phyloP scores from a whole-genome alignment of 345 rosid species.

The Litchi chinensis region DNA sequence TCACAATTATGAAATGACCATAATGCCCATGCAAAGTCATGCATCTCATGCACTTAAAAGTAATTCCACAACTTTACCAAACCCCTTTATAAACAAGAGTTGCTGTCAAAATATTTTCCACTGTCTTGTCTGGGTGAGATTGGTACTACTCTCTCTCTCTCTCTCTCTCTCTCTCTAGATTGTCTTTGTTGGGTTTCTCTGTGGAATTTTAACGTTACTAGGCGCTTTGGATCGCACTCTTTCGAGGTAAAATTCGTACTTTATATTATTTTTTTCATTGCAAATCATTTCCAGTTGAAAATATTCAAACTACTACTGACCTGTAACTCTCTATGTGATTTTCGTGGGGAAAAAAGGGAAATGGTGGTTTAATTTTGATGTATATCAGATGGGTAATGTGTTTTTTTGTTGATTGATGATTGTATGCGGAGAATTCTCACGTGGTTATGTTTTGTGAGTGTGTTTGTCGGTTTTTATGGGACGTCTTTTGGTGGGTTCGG shows the following conservation, averaged over 20 bases:
- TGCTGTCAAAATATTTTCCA: slow-evolving; percentile 13
- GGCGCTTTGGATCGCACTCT: slow-evolving; percentile 31
- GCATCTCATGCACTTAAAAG: background rate
- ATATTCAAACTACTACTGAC: background rate
- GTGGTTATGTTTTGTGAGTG: background rate
- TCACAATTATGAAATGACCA: slow-evolving; percentile 7
- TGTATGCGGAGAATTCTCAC: background rate
- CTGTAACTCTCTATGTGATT: background rate
- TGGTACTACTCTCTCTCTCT: background rate
- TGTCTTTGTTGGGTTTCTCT: slow-evolving; percentile 10
- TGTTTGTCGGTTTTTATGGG: slow-evolving; percentile 4
- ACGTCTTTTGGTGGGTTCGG: slow-evolving; percentile 7
- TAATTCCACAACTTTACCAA: background rate
- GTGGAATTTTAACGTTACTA: background rate
- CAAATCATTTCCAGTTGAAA: background rate
- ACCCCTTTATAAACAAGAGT: background rate
- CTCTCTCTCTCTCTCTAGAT: slow-evolving; percentile 1
- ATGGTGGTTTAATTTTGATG: slow-evolving; percentile 13
- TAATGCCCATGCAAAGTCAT: background rate
- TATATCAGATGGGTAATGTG: slow-evolving; percentile 8
- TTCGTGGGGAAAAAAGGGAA: background rate
- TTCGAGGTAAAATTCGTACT: slow-evolving; percentile 19
- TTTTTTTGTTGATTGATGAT: background rate
- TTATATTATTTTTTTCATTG: background rate
- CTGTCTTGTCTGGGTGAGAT: background rate